phyloP scores from a whole-genome alignment of 805 yeast species.

The Candida saitoana region DNA sequence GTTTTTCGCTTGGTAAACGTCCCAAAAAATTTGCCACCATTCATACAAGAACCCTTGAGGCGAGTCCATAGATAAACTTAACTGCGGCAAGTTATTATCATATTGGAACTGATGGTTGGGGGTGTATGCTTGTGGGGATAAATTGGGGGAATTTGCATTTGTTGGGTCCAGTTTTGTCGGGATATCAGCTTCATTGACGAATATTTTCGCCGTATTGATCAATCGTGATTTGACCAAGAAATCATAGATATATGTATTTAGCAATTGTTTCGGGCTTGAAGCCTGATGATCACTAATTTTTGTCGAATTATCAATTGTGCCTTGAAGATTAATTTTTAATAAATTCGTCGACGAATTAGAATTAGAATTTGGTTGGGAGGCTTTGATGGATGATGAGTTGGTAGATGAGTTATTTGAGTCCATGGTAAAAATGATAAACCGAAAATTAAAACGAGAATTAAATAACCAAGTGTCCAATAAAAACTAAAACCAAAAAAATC shows the following conservation, averaged over 20 bases:
- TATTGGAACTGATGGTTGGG: conserved; percentile 24
- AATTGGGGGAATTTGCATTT: conserved; percentile 10
- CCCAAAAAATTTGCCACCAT: conserved; percentile 98
- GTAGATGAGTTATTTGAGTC: not conserved
- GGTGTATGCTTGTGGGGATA: conserved; percentile 19
- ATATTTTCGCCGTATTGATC: conserved; percentile 66
- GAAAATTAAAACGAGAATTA: too few species aligned
- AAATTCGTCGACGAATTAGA: conserved; percentile 2
- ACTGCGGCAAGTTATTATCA: conserved; percentile 44
- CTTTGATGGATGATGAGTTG: not conserved
- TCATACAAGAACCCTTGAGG: conserved; percentile 85
- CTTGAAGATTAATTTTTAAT: conserved; percentile 12
- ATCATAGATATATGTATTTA: conserved; percentile 85
- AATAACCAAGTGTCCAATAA: too few species aligned
- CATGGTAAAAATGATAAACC: too few species aligned
- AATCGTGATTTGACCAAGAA: conserved; percentile 72
- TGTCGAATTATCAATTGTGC: conserved; percentile 23
- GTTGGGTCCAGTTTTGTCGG: conserved; percentile 25
- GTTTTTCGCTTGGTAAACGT: conserved; percentile 77
- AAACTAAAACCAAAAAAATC: too few species aligned
- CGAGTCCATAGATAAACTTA: conserved; percentile 65
- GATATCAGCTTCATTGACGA: conserved; percentile 73
- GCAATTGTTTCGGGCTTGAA: conserved; percentile 49
- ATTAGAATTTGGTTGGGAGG: not conserved
- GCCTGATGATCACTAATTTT: conserved; percentile 43